phyloP scores from a whole-genome alignment of 2,329 filamentous ascomycete genomes.

The Trichoderma sp. region DNA sequence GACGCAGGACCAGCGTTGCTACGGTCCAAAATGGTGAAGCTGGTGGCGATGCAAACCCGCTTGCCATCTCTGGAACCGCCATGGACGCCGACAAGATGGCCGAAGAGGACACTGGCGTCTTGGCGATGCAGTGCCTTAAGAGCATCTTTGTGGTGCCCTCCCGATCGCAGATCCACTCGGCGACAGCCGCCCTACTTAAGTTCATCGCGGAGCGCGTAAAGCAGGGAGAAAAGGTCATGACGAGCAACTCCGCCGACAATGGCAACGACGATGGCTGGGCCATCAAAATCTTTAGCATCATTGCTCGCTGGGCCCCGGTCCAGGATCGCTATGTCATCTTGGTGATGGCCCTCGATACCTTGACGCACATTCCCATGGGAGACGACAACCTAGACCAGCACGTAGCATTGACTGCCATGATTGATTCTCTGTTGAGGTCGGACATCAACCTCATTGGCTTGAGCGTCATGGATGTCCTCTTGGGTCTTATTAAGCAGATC shows the following conservation, averaged over 20 bases:
- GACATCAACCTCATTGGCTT: conserved; percentile 92
- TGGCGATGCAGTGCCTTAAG: conserved; percentile 83
- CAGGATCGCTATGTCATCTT: conserved; percentile 92
- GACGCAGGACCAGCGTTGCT: conserved; percentile 73
- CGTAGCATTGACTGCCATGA: conserved; percentile 70
- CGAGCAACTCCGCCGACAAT: conserved; percentile 43
- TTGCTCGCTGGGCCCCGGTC: conserved; percentile 85
- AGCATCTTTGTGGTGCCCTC: conserved; percentile 82
- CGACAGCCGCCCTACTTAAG: conserved; percentile 68
- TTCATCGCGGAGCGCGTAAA: conserved; percentile 65
- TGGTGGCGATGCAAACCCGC: conserved; percentile 59
- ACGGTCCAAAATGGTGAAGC: conserved; percentile 69
- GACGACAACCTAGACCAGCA: conserved; percentile 73
- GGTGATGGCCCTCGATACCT: conserved; percentile 73
- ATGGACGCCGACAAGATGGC: conserved; percentile 86
- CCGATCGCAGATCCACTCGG: conserved; percentile 73
- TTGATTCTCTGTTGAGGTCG: conserved; percentile 79
- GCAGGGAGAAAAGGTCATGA: conserved; percentile 46
- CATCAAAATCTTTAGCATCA: conserved; percentile 73
- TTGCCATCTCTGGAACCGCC: conserved; percentile 75
- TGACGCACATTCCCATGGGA: conserved; percentile 64
- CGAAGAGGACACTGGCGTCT: conserved; percentile 80
- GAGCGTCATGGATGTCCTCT: conserved; percentile 90
- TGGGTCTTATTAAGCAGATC: conserved; percentile 81
- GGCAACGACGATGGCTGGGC: conserved; percentile 65